A percentile compares a stretch with the other conserved stretches of the same genome.
phyloP scores from a whole-genome alignment of 306 rosid genomes.

The Sophora flavescens region DNA sequence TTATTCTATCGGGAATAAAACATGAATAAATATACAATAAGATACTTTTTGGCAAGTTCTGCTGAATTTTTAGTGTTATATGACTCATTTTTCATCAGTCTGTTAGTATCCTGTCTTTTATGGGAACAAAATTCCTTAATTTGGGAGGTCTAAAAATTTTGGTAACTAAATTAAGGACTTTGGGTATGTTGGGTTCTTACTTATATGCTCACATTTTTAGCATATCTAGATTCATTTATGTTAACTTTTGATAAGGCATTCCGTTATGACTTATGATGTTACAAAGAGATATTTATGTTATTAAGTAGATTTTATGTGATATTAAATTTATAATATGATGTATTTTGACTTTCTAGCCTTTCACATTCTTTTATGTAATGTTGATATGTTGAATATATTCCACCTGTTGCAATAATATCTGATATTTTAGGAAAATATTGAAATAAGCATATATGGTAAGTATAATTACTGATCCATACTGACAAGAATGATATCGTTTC shows the following conservation, averaged over 20 bases:
- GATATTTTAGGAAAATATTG: slow-evolving; percentile 35
- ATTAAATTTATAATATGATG: slow-evolving; percentile 18
- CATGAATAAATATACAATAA: slow-evolving; percentile 4
- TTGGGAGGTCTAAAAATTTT: neutral
- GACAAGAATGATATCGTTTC: slow-evolving; percentile 48
- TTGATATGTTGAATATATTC: slow-evolving; percentile 23
- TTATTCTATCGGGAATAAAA: slow-evolving; percentile 20
- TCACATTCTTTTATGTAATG: neutral
- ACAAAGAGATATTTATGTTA: neutral
- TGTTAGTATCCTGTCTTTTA: neutral
- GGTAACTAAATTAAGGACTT: slow-evolving; percentile 7
- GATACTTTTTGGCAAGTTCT: slow-evolving; percentile 26
- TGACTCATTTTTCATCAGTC: neutral
- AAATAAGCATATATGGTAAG: slow-evolving; percentile 29
- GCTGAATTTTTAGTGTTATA: neutral
- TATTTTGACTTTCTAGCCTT: slow-evolving; percentile 30
- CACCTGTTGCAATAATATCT: slow-evolving; percentile 29
- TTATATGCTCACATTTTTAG: slow-evolving; percentile 5
- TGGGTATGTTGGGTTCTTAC: neutral
- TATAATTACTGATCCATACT: slow-evolving; percentile 33
- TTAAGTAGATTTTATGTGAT: neutral
- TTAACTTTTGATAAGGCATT: neutral
- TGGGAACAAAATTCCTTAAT: neutral
- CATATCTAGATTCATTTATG: neutral
- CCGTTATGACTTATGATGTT: neutral